These are phyloP conservation scores for Alternaria longipes DNA, from an alignment of 2,329 filamentous ascomycete species.

Conservation along the genomic window DNA sequence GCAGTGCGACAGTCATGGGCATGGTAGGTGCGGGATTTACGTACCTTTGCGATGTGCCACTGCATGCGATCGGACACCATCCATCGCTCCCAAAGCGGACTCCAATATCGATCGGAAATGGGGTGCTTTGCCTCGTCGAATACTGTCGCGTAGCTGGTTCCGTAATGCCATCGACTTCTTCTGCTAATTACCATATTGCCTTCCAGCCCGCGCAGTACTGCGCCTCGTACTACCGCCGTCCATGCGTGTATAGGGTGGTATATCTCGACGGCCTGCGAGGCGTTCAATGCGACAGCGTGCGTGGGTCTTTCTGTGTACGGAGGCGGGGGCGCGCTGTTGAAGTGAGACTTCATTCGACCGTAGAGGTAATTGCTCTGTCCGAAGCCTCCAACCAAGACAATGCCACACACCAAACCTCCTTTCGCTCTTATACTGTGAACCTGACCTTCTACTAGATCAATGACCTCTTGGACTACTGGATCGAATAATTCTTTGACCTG, in stretches of 20 bases:
- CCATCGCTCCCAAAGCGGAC: conserved; percentile 80
- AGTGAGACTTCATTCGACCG: conserved; percentile 73
- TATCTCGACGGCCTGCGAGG: conserved; percentile 72
- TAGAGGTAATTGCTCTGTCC: conserved; percentile 80
- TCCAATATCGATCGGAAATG: conserved; percentile 79
- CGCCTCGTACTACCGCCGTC: conserved; percentile 81
- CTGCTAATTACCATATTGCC: conserved; percentile 81
- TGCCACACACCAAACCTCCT: conserved; percentile 63
- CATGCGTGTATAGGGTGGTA: conserved; percentile 85
- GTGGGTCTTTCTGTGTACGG: conserved; percentile 75
- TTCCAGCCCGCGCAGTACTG: conserved; percentile 77
- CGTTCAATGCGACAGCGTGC: conserved; percentile 64
- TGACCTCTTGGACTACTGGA: conserved; percentile 71
- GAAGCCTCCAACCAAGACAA: conserved; percentile 83
- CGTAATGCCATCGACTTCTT: conserved; percentile 79
- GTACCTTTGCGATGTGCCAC: conserved; percentile 82
- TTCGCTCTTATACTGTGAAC: conserved; percentile 53
- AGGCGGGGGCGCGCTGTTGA: conserved; percentile 62
- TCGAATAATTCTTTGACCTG: conserved; percentile 79
- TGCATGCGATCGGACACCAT: conserved; percentile 87
- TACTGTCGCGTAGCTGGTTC: conserved; percentile 81
- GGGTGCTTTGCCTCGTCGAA: conserved; percentile 80
- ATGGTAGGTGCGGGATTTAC: background rate
- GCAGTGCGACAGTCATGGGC: background rate
- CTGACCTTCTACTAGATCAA: conserved; percentile 55